Base-by-base conservation (phyloP, 2,329 filamentous ascomycete genomes). In the Aspergillus caelatus region DNA sequence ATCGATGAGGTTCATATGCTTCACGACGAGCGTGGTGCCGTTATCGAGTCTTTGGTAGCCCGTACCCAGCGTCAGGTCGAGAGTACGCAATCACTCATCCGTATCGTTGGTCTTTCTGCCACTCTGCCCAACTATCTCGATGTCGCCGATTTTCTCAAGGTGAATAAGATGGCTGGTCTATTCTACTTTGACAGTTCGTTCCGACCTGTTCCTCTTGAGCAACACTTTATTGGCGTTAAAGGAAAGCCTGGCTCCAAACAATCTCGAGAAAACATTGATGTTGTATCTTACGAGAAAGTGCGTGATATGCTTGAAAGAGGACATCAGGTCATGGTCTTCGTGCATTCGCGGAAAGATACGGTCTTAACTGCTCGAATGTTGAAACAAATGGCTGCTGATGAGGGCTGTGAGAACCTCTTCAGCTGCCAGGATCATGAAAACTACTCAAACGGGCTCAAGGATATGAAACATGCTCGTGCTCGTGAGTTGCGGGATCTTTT, bases 1-100 rank as follows among this genome's bases (percentile, higher is more conserved):
- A 98, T 99, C 66, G 95, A 99, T 77, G 95, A 99, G 80, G 95
- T 99, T 1, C 95, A 99, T 75, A 99, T 99, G 96, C 89, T 99
- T 71, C 96, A 99, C 73, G 95, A 99, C 76, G 95, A 98, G 78
- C 89, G 95, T 76, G 95, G 95, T 73, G 93, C 96, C 14, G 96
- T 99, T 0, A 85, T 99, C 32, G 95, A 99, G 75, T 97, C 94
- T 7, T 84, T 99, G 26, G 96, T 99, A 19, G 95, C 95, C 12
- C 88, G 95, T 71, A 99, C 96, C 0, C 91, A 98, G 80, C 86
- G 95, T 67, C 95, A 99, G 74, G 96, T 99, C 0, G 96, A 99
- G 79, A 97, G 94, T 77, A 99, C 95, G 0, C 95, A 99, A 77
- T 97, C 93, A 1, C 84, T 99, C 55, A 99, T 99, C 73, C 92